Conservation (phyloP, 106 monocot species). For the Cymbidium sinense region DNA sequence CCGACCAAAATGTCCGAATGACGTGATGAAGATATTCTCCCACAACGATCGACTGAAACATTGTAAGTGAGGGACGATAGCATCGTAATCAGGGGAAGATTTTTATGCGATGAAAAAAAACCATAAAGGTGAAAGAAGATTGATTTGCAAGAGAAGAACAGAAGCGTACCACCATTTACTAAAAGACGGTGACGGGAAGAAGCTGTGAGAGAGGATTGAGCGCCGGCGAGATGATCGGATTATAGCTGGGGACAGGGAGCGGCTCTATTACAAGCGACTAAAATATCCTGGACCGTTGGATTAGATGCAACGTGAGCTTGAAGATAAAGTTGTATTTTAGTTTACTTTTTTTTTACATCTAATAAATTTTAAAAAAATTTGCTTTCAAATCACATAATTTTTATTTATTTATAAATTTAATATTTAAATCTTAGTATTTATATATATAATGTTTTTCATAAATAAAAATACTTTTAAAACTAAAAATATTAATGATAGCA, state of each 20-base stretch:
- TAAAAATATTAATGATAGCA: no score
- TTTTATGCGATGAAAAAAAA: neutral
- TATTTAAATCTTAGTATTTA: no score
- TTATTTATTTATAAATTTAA: no score
- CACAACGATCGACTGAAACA: neutral
- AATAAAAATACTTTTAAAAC: no score
- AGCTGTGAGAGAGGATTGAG: neutral
- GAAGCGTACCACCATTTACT: neutral
- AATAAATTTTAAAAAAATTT: no score
- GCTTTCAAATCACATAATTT: no score
- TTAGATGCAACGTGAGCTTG: no score
- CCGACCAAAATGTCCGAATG: neutral
- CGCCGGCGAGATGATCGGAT: neutral
- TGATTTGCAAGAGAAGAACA: neutral
- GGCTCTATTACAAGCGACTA: no score
- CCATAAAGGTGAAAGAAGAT: neutral
- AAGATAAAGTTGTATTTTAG: no score
- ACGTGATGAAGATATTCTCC: slow-evolving; percentile 5
- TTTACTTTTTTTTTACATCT: no score
- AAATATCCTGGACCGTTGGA: no score
- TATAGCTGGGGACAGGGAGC: neutral
- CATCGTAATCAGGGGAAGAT: neutral
- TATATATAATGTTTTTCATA: no score
- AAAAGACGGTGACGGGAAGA: neutral
- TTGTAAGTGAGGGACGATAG: neutral